Percentiles rank a stretch among this genome's conserved stretches.
Conservation (phyloP, 257 asterid genomes). For the Mitragyna speciosa region DNA sequence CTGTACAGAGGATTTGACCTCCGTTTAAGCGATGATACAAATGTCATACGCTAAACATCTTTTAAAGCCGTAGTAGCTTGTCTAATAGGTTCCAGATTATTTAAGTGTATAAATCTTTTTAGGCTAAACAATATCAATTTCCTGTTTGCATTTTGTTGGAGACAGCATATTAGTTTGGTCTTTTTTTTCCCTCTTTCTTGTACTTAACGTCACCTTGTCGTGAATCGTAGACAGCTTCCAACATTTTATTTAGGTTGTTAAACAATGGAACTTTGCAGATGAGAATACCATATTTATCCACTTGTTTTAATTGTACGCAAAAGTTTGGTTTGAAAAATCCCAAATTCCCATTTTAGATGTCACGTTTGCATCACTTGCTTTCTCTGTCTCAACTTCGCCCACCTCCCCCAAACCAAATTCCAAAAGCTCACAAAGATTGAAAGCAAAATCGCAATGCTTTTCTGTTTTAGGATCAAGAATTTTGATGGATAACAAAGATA, state of each 20-base stretch:
- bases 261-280: background rate
- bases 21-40: too few species aligned
- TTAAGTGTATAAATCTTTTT: background rate
- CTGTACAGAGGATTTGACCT: too few species aligned
- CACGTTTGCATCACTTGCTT: background rate
- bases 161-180: background rate
- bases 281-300: constrained; percentile 3
- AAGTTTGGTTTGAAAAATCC: background rate
- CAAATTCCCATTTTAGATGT: background rate
- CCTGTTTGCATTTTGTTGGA: background rate
- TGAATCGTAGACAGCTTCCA: background rate
- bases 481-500: background rate
- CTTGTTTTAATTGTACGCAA: background rate
- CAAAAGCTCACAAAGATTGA: background rate
- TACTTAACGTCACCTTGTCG: background rate
- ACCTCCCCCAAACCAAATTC: background rate
- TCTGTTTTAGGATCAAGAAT: background rate
- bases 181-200: background rate
- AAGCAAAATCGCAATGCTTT: background rate
- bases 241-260: constrained; percentile 3
- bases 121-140: background rate
- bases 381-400: background rate
- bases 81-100: background rate
- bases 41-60: background rate
- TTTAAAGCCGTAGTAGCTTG: background rate